Evolutionary conservation across 805 yeast genomes (phyloP).

Genomic region (Soucietia sequanensis): DNA sequence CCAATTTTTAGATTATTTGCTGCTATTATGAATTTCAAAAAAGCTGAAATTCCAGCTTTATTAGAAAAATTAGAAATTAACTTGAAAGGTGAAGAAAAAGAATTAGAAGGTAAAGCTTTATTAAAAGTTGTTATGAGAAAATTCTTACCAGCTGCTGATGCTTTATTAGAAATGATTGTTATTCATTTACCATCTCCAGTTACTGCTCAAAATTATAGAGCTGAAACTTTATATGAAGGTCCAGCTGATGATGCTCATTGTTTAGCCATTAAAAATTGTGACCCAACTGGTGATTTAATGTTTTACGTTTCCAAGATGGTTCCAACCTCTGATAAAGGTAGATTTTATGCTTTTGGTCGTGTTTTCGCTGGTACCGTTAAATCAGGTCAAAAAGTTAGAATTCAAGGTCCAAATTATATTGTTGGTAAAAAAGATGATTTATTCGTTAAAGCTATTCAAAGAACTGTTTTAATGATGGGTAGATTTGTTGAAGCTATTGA

Average conservation of each 20-base stretch:
- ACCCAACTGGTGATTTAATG: conserved; percentile 97
- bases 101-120: conserved; percentile 97
- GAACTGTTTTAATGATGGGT: conserved; percentile 99
- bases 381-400: conserved; percentile 99
- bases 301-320: conserved; percentile 99
- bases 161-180: conserved; percentile 97
- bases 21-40: conserved; percentile 98
- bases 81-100: conserved; percentile 97
- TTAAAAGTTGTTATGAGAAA: conserved; percentile 98
- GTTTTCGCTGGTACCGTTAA: conserved; percentile 99
- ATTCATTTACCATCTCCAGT: conserved; percentile 99
- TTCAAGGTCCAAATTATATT: conserved; percentile 99
- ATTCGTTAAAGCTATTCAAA: conserved; percentile 95
- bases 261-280: conserved; percentile 95
- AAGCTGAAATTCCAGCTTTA: conserved; percentile 90
- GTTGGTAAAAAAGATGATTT: conserved; percentile 98
- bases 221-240: conserved; percentile 98
- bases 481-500: conserved; percentile 96
- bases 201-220: conserved; percentile 99
- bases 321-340: conserved; percentile 99
- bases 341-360: conserved; percentile 99
- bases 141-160: conserved; percentile 99
- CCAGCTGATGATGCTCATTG: conserved; percentile 91
- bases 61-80: conserved; percentile 90
- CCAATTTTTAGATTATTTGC: conserved; percentile 97